A percentile compares a stretch with the other conserved stretches of the same genome.
phyloP scores from a whole-genome alignment of 805 yeast genomes.

The Suhomyces pyralidae region DNA sequence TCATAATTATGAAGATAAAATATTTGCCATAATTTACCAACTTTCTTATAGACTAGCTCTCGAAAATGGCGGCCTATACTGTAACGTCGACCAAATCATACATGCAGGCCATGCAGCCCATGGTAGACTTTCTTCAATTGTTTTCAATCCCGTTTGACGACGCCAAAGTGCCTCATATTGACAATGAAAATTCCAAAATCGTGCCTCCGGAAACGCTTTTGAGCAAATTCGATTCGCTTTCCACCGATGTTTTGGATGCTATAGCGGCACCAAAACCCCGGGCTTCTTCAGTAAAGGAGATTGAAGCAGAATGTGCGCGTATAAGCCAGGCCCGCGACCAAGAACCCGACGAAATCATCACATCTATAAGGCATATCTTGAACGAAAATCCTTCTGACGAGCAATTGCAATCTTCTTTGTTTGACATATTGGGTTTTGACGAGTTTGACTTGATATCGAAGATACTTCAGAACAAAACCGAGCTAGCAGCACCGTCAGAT shows the following conservation, averaged over 20 bases:
- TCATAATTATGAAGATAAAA: constrained; percentile 2
- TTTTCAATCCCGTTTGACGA: constrained; percentile 17
- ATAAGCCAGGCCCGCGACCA: constrained; percentile 33
- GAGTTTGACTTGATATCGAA: constrained; percentile 75
- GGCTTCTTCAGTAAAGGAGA: constrained; percentile 15
- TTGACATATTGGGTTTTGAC: constrained; percentile 83
- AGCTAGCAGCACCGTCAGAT: constrained; percentile 5
- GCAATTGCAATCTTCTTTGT: constrained; percentile 64
- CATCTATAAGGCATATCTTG: constrained; percentile 30
- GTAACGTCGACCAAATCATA: constrained; percentile 69
- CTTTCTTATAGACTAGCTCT: neutral
- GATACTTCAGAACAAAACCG: constrained; percentile 47
- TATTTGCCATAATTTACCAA: neutral
- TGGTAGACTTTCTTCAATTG: constrained; percentile 48
- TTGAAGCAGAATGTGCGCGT: constrained; percentile 28
- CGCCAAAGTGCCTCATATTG: constrained; percentile 35
- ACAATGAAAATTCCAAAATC: constrained; percentile 28
- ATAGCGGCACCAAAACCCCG: constrained; percentile 15
- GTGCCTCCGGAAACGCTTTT: constrained; percentile 32
- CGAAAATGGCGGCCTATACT: constrained; percentile 36
- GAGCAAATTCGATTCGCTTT: constrained; percentile 37
- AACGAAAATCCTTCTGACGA: constrained; percentile 45
- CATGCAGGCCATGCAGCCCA: constrained; percentile 73
- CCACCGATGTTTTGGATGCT: constrained; percentile 22
- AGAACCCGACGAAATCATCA: constrained; percentile 28